Evolutionary conservation across 163 green algal genomes (phyloP).

Genomic region (Scenedesmus sp.): DNA sequence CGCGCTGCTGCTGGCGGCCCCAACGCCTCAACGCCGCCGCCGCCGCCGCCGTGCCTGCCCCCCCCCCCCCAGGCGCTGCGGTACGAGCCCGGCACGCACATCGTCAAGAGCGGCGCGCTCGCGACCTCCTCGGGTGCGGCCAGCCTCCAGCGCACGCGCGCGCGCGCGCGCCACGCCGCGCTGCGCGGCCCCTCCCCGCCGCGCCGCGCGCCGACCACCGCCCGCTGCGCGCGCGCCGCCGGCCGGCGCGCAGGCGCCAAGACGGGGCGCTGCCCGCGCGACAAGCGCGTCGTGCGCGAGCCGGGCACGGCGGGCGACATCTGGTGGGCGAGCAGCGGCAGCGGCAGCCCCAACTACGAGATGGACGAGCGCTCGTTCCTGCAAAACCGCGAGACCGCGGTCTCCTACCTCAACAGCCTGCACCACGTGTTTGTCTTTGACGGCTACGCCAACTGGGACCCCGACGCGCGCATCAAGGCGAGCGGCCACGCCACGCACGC

Average conservation of each 20-base stretch:
- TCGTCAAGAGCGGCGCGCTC: conserved; percentile 82
- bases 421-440: conserved; percentile 89
- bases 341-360: conserved; percentile 82
- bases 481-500: not conserved
- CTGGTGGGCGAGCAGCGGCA: conserved; percentile 82
- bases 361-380: conserved; percentile 91
- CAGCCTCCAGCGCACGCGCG: not conserved
- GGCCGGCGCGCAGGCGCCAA: conserved; percentile 71
- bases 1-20: no score
- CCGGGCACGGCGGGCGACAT: conserved; percentile 78
- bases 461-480: conserved; percentile 48
- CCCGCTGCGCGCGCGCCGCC: no score
- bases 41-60: no score
- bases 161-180: no score
- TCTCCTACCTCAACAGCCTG: conserved; percentile 92
- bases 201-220: no score
- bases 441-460: conserved; percentile 90
- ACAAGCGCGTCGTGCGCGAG: conserved; percentile 94
- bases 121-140: conserved; percentile 75
- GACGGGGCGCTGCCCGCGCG: conserved; percentile 86
- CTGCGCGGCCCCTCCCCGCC: no score
- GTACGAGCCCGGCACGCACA: conserved; percentile 77
- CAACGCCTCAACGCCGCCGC: no score
- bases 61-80: conserved; percentile 63
- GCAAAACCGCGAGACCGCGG: conserved; percentile 81